phyloP scores from a whole-genome alignment of 169 alveolate species.

The Miamiensis avidus region DNA sequence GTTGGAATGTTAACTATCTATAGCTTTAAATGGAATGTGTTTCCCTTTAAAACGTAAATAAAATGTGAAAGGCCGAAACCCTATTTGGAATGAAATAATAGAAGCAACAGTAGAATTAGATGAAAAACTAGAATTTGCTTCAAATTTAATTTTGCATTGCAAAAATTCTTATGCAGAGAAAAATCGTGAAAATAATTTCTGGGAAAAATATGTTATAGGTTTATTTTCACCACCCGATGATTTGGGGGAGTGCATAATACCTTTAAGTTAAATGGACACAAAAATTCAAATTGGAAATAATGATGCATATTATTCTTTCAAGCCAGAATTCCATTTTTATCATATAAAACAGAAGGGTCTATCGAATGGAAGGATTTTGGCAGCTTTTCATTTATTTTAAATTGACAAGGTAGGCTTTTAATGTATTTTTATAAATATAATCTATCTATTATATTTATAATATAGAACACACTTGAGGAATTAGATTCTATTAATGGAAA shows the following conservation, averaged over 20 bases:
- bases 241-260: not conserved
- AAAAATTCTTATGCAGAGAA: slow-evolving; percentile 11
- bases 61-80: slow-evolving; percentile 66
- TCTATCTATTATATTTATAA: too few species aligned
- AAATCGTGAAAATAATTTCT: not conserved
- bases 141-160: slow-evolving; percentile 53
- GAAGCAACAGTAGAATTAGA: slow-evolving; percentile 44
- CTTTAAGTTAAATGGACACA: not conserved
- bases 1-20: slow-evolving; percentile 24
- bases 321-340: slow-evolving; percentile 30
- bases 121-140: slow-evolving; percentile 58
- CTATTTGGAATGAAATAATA: slow-evolving; percentile 58
- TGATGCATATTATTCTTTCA: not conserved
- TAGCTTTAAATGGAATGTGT: slow-evolving; percentile 25
- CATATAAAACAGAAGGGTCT: slow-evolving; percentile 28
- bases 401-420: slow-evolving; percentile 10
- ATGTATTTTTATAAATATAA: too few species aligned
- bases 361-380: slow-evolving; percentile 46
- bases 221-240: not conserved
- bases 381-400: slow-evolving; percentile 36
- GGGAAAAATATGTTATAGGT: not conserved
- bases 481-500: too few species aligned
- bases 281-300: too few species aligned
- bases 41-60: not conserved
- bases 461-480: too few species aligned